phyloP scores from a whole-genome alignment of 1,139 yeast species.

The Taphrina wiesneri region DNA sequence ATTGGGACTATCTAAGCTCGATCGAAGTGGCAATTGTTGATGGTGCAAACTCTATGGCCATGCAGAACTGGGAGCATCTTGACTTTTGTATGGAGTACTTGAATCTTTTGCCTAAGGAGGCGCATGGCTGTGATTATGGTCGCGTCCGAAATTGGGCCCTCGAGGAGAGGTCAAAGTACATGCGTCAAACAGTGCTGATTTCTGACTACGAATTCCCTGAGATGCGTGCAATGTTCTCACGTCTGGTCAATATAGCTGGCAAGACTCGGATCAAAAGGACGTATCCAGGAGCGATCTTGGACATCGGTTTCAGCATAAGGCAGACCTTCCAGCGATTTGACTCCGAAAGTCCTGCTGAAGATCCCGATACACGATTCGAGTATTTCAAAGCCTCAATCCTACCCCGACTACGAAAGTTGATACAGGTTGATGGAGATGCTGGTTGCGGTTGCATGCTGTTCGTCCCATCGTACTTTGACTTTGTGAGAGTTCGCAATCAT shows the following conservation, averaged over 20 bases:
- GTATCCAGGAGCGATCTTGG: constrained; percentile 48
- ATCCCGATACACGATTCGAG: constrained; percentile 78
- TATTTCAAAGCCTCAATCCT: constrained; percentile 71
- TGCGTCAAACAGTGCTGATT: constrained; percentile 78
- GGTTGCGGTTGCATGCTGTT: constrained; percentile 72
- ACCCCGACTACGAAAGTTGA: constrained; percentile 64
- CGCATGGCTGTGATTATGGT: constrained; percentile 84
- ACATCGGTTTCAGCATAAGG: constrained; percentile 46
- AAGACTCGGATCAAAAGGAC: constrained; percentile 56
- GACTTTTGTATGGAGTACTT: constrained; percentile 64
- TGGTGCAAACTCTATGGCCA: constrained; percentile 79
- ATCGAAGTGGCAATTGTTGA: constrained; percentile 80
- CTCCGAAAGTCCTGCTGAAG: constrained; percentile 58
- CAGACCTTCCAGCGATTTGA: constrained; percentile 49
- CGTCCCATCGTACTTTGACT: constrained; percentile 86
- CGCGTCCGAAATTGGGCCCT: constrained; percentile 90
- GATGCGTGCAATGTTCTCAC: constrained; percentile 63
- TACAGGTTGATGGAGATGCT: constrained; percentile 14
- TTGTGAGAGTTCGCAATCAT: constrained; percentile 71
- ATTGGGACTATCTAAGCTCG: constrained; percentile 76
- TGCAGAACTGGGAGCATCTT: constrained; percentile 93
- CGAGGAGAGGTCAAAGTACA: constrained; percentile 71
- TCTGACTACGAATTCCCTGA: constrained; percentile 78
- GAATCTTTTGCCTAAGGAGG: constrained; percentile 74
- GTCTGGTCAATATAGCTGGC: constrained; percentile 66